Conservation (phyloP, 306 rosid genomes). For the Gastrolobium villosum region DNA sequence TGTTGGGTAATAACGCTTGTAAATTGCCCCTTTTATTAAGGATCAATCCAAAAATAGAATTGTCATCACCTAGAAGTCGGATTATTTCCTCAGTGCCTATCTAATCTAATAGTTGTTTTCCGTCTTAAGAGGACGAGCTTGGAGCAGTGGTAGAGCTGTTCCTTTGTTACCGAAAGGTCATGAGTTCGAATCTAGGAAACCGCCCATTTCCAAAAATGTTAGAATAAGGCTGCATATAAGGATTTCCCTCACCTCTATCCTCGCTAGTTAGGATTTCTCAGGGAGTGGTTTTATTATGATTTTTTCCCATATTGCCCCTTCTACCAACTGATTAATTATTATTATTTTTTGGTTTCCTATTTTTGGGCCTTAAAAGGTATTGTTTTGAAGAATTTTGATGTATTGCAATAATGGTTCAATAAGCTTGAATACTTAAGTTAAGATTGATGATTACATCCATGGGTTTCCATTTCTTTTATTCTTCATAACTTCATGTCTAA, state of each 20-base stretch:
- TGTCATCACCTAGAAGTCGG: background rate
- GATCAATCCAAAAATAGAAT: constrained; percentile 11
- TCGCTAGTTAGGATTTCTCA: no score
- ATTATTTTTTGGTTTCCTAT: background rate
- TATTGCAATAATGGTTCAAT: constrained; percentile 24
- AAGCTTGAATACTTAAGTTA: constrained; percentile 7
- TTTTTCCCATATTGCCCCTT: background rate
- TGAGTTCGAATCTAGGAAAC: no score
- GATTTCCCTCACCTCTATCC: no score
- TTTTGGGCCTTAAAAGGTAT: background rate
- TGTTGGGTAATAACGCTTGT: background rate
- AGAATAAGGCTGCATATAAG: no score
- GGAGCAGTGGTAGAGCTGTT: no score
- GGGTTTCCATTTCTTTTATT: constrained; percentile 29
- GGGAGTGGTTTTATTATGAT: background rate
- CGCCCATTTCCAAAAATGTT: no score
- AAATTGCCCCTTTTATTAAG: background rate
- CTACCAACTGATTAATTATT: background rate
- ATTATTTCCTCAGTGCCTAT: background rate
- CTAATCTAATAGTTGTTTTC: background rate
- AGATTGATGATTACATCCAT: constrained; percentile 33
- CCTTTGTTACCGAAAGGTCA: no score
- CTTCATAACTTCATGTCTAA: constrained; percentile 42
- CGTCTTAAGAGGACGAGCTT: no score
- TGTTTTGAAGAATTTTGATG: constrained; percentile 18